Conservation (phyloP, 2,329 filamentous ascomycete genomes). For the Xylariaceae sp. region DNA sequence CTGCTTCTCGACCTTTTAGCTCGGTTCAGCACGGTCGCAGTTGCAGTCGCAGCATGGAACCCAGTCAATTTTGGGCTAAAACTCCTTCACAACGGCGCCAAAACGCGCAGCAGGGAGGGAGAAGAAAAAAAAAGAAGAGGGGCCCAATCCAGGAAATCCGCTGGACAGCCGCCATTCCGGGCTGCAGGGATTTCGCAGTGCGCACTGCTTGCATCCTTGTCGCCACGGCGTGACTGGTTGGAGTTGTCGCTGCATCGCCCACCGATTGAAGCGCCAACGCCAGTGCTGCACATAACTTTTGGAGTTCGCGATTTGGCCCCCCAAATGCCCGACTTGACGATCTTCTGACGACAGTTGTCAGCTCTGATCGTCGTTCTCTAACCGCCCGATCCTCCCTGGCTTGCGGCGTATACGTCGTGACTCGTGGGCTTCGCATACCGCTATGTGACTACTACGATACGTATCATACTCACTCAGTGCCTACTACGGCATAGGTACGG, state of each 20-base stretch:
- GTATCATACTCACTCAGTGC: no score
- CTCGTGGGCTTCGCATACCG: no score
- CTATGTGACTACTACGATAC: no score
- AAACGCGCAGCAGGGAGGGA: not conserved
- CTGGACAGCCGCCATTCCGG: not conserved
- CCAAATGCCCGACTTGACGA: not conserved
- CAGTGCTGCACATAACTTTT: not conserved
- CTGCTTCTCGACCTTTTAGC: not conserved
- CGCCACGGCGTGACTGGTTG: constrained; percentile 21
- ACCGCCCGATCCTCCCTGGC: not conserved
- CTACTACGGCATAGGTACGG: no score
- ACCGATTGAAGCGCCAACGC: constrained; percentile 7
- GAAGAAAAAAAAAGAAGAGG: no score
- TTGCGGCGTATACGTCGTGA: not conserved
- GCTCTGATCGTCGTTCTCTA: not conserved
- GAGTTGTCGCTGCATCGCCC: constrained; percentile 5
- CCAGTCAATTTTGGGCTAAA: not conserved
- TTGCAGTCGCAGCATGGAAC: no score
- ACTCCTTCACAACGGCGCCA: not conserved
- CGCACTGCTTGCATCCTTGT: constrained; percentile 16
- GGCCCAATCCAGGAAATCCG: not conserved
- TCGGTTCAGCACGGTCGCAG: not conserved
- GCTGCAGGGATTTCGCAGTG: not conserved
- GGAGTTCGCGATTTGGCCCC: not conserved
- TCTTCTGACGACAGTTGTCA: constrained; percentile 1